Base-by-base conservation (phyloP, 768 basidiomycete species). In the Jaapia argillacea region DNA sequence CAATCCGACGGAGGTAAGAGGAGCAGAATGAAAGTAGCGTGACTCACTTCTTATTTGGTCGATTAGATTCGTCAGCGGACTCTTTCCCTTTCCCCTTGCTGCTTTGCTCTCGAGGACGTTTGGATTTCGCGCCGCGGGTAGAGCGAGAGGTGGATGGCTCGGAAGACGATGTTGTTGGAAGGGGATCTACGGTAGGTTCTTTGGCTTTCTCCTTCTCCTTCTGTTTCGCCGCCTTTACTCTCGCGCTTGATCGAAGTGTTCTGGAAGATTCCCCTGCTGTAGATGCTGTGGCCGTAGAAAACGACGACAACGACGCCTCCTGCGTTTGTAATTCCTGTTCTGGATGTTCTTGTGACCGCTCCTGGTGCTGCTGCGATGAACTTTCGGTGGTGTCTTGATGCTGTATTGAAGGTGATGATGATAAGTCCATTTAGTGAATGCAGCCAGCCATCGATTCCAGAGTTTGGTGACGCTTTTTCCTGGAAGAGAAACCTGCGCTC, bases 391-490 rank as follows among this genome's bases (percentile, higher is more conserved):
- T 78, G 76, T 79, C 76, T 71, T 73, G 74, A 57, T 72, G 69
- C 71, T 84, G 66, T 58, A 64, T 66, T 68, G n/a, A n/a, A n/a
- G n/a, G n/a, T n/a, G n/a, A n/a, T n/a, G 72, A 75, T 84, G 75
- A 75, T 77, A 82, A 77, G 81, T 88, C 85, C 85, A 88, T 88
- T 87, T 86, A 87, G 82, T 77, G 70, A 70, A 75, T 79, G 73
- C 79, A 65, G 77, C 76, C 79, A 80, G 85, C 85, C 85, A 88
- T 88, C 79, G 84, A 84, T 75, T 57, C 60, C 46, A 48, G 41
- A 49, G 23, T 41, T 46, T 24, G 47, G n/a, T n/a, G n/a, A n/a
- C n/a, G n/a, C n/a, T n/a, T n/a, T n/a, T n/a, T n/a, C n/a, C n/a
- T n/a, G n/a, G n/a, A n/a, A n/a, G n/a, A n/a, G n/a, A n/a, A n/a